Evolutionary conservation across 108 stramenopile genomes (phyloP), one percentile per base, ranked within the genome.

Genomic region (Bacterosira constricta): DNA sequence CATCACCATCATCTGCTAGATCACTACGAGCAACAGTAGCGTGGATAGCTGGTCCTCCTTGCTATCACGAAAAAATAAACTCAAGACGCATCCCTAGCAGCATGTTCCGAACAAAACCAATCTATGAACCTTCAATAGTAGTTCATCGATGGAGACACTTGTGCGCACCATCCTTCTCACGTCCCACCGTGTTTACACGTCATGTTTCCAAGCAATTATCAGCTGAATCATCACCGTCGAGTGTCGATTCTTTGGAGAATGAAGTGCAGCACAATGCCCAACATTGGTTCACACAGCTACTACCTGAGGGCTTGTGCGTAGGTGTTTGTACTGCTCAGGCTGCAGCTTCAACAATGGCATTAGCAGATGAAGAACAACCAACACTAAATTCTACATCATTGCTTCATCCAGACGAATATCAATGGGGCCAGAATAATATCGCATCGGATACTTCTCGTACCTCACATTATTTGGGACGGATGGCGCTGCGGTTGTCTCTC

Each of bases 381-480:
- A 44, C 35, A 30, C 32, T 58, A 12, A 27, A 34, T 38, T 46
- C 31, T 29, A 23, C 26, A 20, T 20, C 37, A 41, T 38, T 68
- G 27, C 69, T 79, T 20, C 93, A 94, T 71, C 73, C 83, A 6
- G 75, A 88, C 44, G 93, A 94, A 69, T 54, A 87, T 9, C 63
- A 47, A 25, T 86, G 81, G 76, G 93, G 83, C 15, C 50, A 47
- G 27, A 35, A 63, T 6, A 20, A 63, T n/a, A 63, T 88, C 12
- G 35, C 52, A 11, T 69, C 77, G 1, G 60, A 67, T 8, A 39
- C 20, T 9, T 50, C 77, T 25, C 63, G 75, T 21, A 54, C 71
- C 9, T 80, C 89, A 8, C 90, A 90, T 66, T 90, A 86, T 64
- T 53, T 92, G 35, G 93, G 93, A 38, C 85, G 93, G 38, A 51